phyloP scores from a whole-genome alignment of 805 yeast genomes.

The Wickerhamomyces canadensis region DNA sequence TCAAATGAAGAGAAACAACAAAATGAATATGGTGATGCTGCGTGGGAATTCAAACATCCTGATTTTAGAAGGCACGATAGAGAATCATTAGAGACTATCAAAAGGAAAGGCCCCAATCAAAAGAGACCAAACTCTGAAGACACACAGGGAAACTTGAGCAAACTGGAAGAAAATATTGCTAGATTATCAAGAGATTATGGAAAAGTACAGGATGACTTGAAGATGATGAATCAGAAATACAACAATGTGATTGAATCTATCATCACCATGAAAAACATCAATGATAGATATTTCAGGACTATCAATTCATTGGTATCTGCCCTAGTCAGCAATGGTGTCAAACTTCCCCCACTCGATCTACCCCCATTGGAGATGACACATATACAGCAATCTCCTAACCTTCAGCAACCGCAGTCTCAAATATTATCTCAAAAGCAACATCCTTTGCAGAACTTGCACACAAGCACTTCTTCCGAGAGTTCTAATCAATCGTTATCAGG shows the following conservation, averaged over 20 bases:
- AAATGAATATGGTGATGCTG: slow-evolving; percentile 62
- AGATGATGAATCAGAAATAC: slow-evolving; percentile 48
- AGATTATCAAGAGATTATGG: slow-evolving; percentile 27
- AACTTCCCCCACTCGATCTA: slow-evolving; percentile 58
- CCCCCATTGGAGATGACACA: slow-evolving; percentile 29
- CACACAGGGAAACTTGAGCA: slow-evolving; percentile 8
- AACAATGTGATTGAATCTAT: slow-evolving; percentile 59
- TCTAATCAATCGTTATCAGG: neutral
- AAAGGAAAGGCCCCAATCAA: slow-evolving; percentile 66
- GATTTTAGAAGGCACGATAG: slow-evolving; percentile 72
- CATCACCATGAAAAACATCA: slow-evolving; percentile 47
- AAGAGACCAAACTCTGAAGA: slow-evolving; percentile 35
- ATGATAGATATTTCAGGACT: slow-evolving; percentile 51
- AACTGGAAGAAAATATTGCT: slow-evolving; percentile 15
- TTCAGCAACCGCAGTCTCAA: slow-evolving; percentile 9
- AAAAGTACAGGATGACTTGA: slow-evolving; percentile 30
- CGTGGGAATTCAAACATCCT: slow-evolving; percentile 96
- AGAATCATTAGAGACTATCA: slow-evolving; percentile 80
- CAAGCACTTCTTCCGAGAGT: neutral
- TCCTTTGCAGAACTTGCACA: slow-evolving; percentile 2
- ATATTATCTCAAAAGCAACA: no score
- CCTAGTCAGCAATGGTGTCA: slow-evolving; percentile 54
- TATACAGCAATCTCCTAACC: slow-evolving; percentile 6
- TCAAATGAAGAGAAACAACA: slow-evolving; percentile 54
- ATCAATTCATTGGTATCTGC: slow-evolving; percentile 45